Percentiles rank a stretch among this genome's conserved stretches.
Evolutionary conservation across 352 stramenopile species (phyloP).

Genomic region (Phytophthora hibernalis): DNA sequence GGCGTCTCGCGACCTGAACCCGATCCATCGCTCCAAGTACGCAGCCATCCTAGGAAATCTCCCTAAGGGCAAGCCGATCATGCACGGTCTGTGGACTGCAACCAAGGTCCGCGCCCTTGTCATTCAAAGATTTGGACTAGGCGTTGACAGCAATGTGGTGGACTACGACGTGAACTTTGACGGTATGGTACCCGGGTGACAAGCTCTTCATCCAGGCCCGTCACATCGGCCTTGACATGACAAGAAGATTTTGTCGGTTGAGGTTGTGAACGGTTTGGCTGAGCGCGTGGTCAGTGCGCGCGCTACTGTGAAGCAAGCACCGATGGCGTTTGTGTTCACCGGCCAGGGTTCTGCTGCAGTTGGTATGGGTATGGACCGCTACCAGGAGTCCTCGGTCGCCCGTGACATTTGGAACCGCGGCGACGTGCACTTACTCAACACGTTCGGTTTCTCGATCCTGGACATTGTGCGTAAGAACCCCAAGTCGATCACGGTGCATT

Average conservation of each 20-base stretch:
- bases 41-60: slow-evolving; percentile 78
- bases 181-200: slow-evolving; percentile 87
- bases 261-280: slow-evolving; percentile 76
- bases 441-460: slow-evolving; percentile 90
- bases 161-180: slow-evolving; percentile 85
- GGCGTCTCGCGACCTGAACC: slow-evolving; percentile 87
- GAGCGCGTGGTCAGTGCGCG: slow-evolving; percentile 79
- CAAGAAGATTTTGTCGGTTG: slow-evolving; percentile 73
- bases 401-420: slow-evolving; percentile 86
- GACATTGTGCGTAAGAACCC: slow-evolving; percentile 91
- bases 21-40: slow-evolving; percentile 86
- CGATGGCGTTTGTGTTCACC: slow-evolving; percentile 88
- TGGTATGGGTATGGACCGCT: slow-evolving; percentile 92
- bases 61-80: slow-evolving; percentile 79
- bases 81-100: slow-evolving; percentile 90
- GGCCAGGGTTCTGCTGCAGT: slow-evolving; percentile 84
- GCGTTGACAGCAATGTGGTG: slow-evolving; percentile 72
- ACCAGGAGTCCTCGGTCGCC: slow-evolving; percentile 69
- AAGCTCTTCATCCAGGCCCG: slow-evolving; percentile 81
- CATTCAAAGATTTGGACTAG: slow-evolving; percentile 53
- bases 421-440: slow-evolving; percentile 71
- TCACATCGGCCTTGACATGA: slow-evolving; percentile 71
- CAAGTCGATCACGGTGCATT: slow-evolving; percentile 85
- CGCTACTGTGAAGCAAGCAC: slow-evolving; percentile 70
- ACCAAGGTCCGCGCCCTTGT: slow-evolving; percentile 84